These are phyloP conservation scores for Pisolithus tinctorius DNA, from an alignment of 768 basidiomycete genomes.

Conservation along the genomic window DNA sequence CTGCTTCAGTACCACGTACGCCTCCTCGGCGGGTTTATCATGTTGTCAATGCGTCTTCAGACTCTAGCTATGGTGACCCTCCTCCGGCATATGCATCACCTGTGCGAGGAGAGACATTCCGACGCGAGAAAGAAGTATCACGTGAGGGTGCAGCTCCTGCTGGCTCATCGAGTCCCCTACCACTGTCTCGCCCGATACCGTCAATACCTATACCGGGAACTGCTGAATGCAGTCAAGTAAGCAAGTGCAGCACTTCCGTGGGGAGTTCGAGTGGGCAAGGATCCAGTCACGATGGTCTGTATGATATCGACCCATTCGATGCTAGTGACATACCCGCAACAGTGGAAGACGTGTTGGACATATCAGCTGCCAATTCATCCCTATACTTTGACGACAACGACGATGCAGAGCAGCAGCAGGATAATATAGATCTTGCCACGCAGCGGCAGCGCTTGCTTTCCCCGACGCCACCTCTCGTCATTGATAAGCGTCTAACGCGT, in stretches of 20 bases:
- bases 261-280: slow-evolving; percentile 1
- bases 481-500: slow-evolving; percentile 17
- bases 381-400: slow-evolving; percentile 8
- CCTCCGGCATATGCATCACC: slow-evolving; percentile 41
- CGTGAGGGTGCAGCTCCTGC: neutral
- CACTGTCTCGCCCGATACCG: slow-evolving; percentile 15
- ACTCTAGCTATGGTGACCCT: slow-evolving; percentile 28
- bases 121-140: slow-evolving; percentile 15
- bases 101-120: neutral
- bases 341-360: slow-evolving; percentile 23
- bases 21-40: slow-evolving; percentile 38
- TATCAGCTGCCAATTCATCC: slow-evolving; percentile 13
- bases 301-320: neutral
- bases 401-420: slow-evolving; percentile 2
- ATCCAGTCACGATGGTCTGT: neutral
- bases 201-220: slow-evolving; percentile 4
- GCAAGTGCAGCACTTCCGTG: neutral
- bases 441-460: slow-evolving; percentile 6
- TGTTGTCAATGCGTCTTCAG: slow-evolving; percentile 33
- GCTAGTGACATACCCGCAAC: slow-evolving; percentile 14
- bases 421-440: neutral
- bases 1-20: slow-evolving; percentile 19
- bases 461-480: slow-evolving; percentile 27
- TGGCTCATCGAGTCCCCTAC: neutral
- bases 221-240: slow-evolving; percentile 6